phyloP scores from a whole-genome alignment of 2,329 filamentous ascomycete genomes.

The Fusarium sp. region DNA sequence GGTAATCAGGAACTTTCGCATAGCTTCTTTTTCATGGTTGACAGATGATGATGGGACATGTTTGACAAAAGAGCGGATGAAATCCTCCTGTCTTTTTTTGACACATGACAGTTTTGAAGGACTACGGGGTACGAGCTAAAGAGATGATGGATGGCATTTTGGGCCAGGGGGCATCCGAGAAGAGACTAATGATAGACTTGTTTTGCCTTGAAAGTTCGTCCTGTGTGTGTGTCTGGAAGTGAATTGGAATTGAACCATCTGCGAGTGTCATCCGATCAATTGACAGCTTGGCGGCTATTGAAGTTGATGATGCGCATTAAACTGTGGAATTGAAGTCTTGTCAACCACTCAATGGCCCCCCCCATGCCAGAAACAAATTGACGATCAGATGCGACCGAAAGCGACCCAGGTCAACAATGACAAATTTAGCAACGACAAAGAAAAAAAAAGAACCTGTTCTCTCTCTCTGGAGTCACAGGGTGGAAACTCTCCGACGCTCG shows the following conservation, averaged over 20 bases:
- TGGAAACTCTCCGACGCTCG: conserved; percentile 27
- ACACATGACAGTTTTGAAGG: not conserved
- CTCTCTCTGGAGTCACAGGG: conserved; percentile 12
- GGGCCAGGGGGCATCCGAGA: not conserved
- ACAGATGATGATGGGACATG: not conserved
- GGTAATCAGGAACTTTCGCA: not conserved
- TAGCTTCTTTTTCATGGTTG: not conserved
- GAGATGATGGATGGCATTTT: not conserved
- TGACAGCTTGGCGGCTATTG: not conserved
- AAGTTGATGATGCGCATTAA: not conserved
- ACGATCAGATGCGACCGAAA: not conserved
- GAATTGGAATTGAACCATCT: not conserved
- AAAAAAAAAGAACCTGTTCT: not conserved
- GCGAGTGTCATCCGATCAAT: not conserved
- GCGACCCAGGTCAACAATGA: not conserved
- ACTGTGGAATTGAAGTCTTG: not conserved
- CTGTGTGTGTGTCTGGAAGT: not conserved
- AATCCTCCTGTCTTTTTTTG: not conserved
- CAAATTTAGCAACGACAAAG: not conserved
- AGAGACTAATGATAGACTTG: not conserved
- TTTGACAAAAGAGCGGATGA: conserved; percentile 2
- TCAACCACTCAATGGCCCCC: not conserved
- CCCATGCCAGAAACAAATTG: not conserved
- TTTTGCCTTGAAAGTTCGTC: not conserved
- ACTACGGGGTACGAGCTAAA: conserved; percentile 2